Percentiles rank a stretch among this genome's conserved stretches.
Evolutionary conservation across 78 protist species (phyloP).

Genomic region (Tieghemostelium lacteum): DNA sequence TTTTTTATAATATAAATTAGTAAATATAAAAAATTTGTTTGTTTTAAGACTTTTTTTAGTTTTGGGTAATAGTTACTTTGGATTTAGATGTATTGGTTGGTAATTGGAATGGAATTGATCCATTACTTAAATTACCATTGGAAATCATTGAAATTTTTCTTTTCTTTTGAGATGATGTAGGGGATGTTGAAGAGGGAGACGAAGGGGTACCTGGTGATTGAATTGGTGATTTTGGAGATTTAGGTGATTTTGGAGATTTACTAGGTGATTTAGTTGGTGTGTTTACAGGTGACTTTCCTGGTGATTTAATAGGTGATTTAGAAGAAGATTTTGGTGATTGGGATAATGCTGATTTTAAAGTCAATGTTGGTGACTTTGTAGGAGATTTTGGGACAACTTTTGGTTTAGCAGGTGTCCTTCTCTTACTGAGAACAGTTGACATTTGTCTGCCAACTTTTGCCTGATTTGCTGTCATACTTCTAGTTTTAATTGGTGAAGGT

Average conservation of each 20-base stretch:
- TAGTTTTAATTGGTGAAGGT: not conserved
- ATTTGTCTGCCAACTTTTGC: not conserved
- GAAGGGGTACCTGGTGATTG: too few relatives aligned
- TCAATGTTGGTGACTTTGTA: not conserved
- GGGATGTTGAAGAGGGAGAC: not conserved
- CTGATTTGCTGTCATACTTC: not conserved
- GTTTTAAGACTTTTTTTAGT: too few relatives aligned
- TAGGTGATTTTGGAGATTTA: not conserved
- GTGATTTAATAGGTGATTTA: not conserved
- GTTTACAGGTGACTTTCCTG: not conserved
- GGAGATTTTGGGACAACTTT: not conserved
- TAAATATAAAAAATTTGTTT: too few relatives aligned
- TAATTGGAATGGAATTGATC: too few relatives aligned
- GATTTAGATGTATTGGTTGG: too few relatives aligned
- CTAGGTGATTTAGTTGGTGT: not conserved
- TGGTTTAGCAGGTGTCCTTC: not conserved
- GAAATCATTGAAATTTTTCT: too few relatives aligned
- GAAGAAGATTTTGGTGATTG: not conserved
- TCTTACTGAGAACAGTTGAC: not conserved
- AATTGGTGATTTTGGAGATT: too few relatives aligned
- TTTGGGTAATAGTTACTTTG: too few relatives aligned
- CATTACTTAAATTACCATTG: too few relatives aligned
- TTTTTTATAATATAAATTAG: too few relatives aligned
- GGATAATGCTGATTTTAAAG: not conserved
- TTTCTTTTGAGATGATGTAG: slow-evolving; percentile 17